A percentile compares a stretch with the other conserved stretches of the same genome.
phyloP scores from a whole-genome alignment of 352 stramenopile species.

The Pythium myriotylum region DNA sequence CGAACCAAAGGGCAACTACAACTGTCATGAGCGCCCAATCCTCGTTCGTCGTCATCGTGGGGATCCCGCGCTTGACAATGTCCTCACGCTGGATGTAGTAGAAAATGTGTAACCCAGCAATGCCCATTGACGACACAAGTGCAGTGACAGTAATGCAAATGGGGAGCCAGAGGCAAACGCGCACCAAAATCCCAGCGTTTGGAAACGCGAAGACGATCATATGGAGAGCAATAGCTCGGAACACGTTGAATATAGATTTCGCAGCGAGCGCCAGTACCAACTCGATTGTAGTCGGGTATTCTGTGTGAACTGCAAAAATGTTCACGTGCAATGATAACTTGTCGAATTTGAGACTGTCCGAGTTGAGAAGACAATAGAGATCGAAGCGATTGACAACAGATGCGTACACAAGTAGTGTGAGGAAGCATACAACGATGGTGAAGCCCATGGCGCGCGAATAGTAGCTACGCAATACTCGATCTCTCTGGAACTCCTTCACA shows the following conservation, averaged over 20 bases:
- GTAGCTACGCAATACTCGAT: conserved; percentile 48
- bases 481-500: conserved; percentile 59
- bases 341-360: conserved; percentile 29
- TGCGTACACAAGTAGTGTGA: conserved; percentile 56
- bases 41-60: conserved; percentile 35
- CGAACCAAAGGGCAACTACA: conserved; percentile 50
- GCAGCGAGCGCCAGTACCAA: conserved; percentile 42
- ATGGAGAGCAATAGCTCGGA: conserved; percentile 51
- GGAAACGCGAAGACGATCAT: conserved; percentile 61
- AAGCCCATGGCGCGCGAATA: conserved; percentile 41
- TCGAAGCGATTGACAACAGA: conserved; percentile 69
- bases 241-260: conserved; percentile 67
- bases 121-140: conserved; percentile 41
- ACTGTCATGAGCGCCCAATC: conserved; percentile 47
- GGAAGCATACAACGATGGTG: conserved; percentile 44
- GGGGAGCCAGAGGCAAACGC: conserved; percentile 37
- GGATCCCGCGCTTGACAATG: conserved; percentile 30
- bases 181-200: conserved; percentile 42
- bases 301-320: conserved; percentile 45
- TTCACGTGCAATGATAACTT: conserved; percentile 37
- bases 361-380: conserved; percentile 47
- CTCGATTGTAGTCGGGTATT: conserved; percentile 41
- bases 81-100: conserved; percentile 57
- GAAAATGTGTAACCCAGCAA: conserved; percentile 52
- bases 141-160: conserved; percentile 46